A percentile compares a stretch with the other conserved stretches of the same genome.
Conservation (phyloP, 164 flowering plant species). For the Macadamia tetraphylla region DNA sequence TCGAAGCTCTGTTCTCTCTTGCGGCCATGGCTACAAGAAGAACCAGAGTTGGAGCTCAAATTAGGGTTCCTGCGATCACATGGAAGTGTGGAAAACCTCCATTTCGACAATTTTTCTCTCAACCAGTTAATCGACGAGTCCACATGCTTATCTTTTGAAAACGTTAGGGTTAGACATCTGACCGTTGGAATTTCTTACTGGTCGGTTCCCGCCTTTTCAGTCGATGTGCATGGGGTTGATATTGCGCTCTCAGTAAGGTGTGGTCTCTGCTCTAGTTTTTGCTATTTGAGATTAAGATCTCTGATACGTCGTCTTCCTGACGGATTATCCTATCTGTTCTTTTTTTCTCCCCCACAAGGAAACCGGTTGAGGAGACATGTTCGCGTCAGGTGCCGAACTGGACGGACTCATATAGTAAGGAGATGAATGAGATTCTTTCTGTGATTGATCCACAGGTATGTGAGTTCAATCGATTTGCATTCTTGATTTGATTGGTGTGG, state of each 20-base stretch:
- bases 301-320: background rate
- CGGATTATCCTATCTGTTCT: slow-evolving; percentile 9
- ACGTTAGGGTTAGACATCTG: slow-evolving; percentile 40
- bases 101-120: slow-evolving; percentile 43
- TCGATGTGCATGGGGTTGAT: slow-evolving; percentile 45
- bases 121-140: slow-evolving; percentile 41
- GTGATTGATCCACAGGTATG: slow-evolving; percentile 77
- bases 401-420: slow-evolving; percentile 19
- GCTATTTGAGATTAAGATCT: background rate
- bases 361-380: slow-evolving; percentile 20
- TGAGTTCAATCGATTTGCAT: slow-evolving; percentile 1
- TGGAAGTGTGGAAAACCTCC: slow-evolving; percentile 34
- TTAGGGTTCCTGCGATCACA: slow-evolving; percentile 57
- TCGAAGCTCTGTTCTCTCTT: slow-evolving; percentile 51
- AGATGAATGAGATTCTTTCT: slow-evolving; percentile 42
- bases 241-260: slow-evolving; percentile 44
- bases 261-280: background rate
- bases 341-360: slow-evolving; percentile 19
- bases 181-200: slow-evolving; percentile 43
- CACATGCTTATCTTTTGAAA: slow-evolving; percentile 28
- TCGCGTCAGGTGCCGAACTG: slow-evolving; percentile 14
- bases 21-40: slow-evolving; percentile 64
- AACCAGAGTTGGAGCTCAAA: slow-evolving; percentile 48
- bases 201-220: slow-evolving; percentile 49
- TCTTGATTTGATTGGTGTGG: background rate